These are phyloP conservation scores for Lumnitzera racemosa DNA, from an alignment of 345 rosid genomes.

Conservation along the genomic window DNA sequence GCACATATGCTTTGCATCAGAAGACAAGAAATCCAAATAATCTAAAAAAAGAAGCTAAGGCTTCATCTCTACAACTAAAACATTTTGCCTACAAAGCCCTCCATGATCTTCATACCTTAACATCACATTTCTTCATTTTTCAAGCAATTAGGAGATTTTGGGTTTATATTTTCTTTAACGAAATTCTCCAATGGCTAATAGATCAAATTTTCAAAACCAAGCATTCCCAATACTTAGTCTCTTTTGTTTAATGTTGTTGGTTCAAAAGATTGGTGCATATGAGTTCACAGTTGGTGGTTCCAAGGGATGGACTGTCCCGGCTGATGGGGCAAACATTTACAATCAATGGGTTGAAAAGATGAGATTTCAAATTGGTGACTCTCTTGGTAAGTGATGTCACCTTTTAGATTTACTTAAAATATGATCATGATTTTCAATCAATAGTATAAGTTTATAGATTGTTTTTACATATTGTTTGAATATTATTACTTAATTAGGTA, in stretches of 20 bases:
- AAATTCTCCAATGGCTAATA: constrained; percentile 15
- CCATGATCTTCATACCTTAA: constrained; percentile 7
- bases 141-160: not conserved
- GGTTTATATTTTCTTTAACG: not conserved
- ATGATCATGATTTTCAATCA: too few species aligned
- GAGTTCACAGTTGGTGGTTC: constrained; percentile 58
- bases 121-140: constrained; percentile 8
- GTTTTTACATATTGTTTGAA: too few species aligned
- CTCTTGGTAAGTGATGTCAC: constrained; percentile 38
- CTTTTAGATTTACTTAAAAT: not conserved
- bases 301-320: constrained; percentile 54
- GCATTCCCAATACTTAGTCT: constrained; percentile 22
- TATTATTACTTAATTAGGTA: too few species aligned
- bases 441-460: not conserved
- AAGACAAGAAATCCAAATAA: constrained; percentile 35
- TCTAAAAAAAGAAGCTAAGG: constrained; percentile 20
- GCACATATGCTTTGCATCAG: constrained; percentile 62
- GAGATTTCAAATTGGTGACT: constrained; percentile 78
- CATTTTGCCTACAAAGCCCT: constrained; percentile 55
- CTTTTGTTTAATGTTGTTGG: constrained; percentile 29
- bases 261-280: constrained; percentile 35
- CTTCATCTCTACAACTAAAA: constrained; percentile 42
- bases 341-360: constrained; percentile 66
- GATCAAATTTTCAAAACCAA: too few species aligned
- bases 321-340: constrained; percentile 22